Evolutionary conservation across 2,329 filamentous ascomycete species (phyloP).

Genomic region (Diaporthe batatas): DNA sequence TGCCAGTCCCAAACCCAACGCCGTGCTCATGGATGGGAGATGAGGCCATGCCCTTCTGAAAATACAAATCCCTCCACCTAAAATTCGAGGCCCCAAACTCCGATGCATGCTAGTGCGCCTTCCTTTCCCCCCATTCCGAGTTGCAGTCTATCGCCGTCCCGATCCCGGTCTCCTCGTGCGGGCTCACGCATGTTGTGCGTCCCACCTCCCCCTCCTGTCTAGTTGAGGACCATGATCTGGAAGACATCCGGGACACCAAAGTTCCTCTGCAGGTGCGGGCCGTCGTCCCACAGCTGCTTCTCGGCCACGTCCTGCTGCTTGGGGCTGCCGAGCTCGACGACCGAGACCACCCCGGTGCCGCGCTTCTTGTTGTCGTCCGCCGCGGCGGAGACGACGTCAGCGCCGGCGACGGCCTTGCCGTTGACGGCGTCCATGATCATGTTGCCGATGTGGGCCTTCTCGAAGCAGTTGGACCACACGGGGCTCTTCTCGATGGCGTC

Average conservation of each 20-base stretch:
- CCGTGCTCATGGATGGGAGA: constrained; percentile 31
- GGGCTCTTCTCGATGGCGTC: constrained; percentile 49
- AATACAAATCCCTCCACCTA: neutral
- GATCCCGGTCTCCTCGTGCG: neutral
- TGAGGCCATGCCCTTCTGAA: constrained; percentile 23
- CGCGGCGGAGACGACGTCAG: constrained; percentile 31
- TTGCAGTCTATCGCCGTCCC: neutral
- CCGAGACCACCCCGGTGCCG: constrained; percentile 2
- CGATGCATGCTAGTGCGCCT: constrained; percentile 10
- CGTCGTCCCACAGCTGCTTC: constrained; percentile 42
- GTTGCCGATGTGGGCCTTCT: constrained; percentile 50
- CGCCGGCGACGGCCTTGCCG: constrained; percentile 38
- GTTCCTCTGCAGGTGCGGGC: constrained; percentile 49
- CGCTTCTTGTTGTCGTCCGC: neutral
- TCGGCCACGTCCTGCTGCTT: constrained; percentile 45
- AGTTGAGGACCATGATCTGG: constrained; percentile 55
- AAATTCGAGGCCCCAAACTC: neutral
- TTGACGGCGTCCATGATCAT: constrained; percentile 51
- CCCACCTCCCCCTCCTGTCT: neutral
- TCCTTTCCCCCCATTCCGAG: neutral
- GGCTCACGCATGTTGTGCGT: neutral
- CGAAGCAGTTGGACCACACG: constrained; percentile 52
- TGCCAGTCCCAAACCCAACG: constrained; percentile 16
- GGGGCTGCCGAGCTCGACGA: constrained; percentile 43
- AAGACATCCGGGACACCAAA: constrained; percentile 56